These are phyloP conservation scores for Cladophialophora exuberans DNA, from an alignment of 2,329 filamentous ascomycete genomes.

Conservation along the genomic window DNA sequence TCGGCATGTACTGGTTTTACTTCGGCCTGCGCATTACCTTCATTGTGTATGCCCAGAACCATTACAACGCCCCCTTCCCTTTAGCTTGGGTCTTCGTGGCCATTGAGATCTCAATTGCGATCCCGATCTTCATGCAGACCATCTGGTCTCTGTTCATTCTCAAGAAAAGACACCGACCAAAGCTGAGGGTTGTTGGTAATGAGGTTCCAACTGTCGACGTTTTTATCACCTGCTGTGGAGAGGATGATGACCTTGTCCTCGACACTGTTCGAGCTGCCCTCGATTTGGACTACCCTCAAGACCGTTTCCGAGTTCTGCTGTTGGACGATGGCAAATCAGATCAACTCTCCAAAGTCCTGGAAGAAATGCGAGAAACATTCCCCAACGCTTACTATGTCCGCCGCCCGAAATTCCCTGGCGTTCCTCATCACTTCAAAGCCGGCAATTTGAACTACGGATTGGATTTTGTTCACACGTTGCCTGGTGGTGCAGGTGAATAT, in stretches of 20 bases:
- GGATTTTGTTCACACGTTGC: slow-evolving; percentile 54
- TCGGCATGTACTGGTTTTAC: slow-evolving; percentile 48
- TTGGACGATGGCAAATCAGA: slow-evolving; percentile 53
- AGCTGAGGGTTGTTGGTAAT: slow-evolving; percentile 46
- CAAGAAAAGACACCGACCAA: slow-evolving; percentile 58
- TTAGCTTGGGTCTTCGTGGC: slow-evolving; percentile 63
- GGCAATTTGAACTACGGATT: slow-evolving; percentile 57
- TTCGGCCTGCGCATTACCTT: slow-evolving; percentile 57
- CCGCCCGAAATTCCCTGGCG: slow-evolving; percentile 44
- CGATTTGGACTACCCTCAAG: slow-evolving; percentile 57
- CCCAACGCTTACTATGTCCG: slow-evolving; percentile 49
- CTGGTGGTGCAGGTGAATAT: slow-evolving; percentile 60
- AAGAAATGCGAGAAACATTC: slow-evolving; percentile 40
- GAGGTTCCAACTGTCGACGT: slow-evolving; percentile 60
- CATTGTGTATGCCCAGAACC: slow-evolving; percentile 56
- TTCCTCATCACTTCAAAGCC: slow-evolving; percentile 36
- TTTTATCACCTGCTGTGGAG: slow-evolving; percentile 60
- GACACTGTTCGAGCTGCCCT: slow-evolving; percentile 59
- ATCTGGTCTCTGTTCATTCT: slow-evolving; percentile 61
- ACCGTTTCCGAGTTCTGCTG: slow-evolving; percentile 58
- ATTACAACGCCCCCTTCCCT: slow-evolving; percentile 45
- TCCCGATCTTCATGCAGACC: slow-evolving; percentile 61
- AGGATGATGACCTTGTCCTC: slow-evolving; percentile 59
- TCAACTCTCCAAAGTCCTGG: slow-evolving; percentile 42
- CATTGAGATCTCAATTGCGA: slow-evolving; percentile 53